Evolutionary conservation across 768 basidiomycete genomes (phyloP).

Genomic region (Tricholoma hemisulphureum): DNA sequence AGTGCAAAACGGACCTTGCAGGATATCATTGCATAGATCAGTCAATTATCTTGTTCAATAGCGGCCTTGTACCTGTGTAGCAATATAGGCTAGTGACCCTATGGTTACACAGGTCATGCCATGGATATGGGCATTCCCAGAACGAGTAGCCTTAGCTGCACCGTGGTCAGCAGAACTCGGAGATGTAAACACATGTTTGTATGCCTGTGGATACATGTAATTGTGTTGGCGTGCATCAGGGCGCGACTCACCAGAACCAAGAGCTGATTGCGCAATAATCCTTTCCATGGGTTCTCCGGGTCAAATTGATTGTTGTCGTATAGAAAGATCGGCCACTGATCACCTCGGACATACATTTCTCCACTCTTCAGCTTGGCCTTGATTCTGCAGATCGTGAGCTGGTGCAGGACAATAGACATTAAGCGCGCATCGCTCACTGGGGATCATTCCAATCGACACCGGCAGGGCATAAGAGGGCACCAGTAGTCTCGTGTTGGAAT

Average conservation of each 20-base stretch:
- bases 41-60: no score
- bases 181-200: neutral
- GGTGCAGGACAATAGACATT: neutral
- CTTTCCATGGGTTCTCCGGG: neutral
- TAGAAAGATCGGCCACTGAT: neutral
- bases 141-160: no score
- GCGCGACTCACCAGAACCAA: neutral
- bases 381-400: neutral
- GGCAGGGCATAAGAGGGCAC: no score
- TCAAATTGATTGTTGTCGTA: neutral
- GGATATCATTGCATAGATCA: no score
- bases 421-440: neutral
- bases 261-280: neutral
- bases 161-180: no score
- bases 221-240: neutral
- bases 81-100: no score
- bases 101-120: no score
- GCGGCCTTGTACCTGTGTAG: no score
- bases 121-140: no score
- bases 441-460: slow-evolving; percentile 9
- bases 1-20: slow-evolving; percentile 1
- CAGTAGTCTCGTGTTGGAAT: slow-evolving; percentile 7
- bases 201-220: neutral
- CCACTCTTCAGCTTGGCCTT: no score
- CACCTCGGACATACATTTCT: no score